Percentiles rank a stretch among this genome's conserved stretches.
These are phyloP conservation scores for Dalbergia cultrata DNA, from an alignment of 306 rosid genomes.

Conservation along the genomic window DNA sequence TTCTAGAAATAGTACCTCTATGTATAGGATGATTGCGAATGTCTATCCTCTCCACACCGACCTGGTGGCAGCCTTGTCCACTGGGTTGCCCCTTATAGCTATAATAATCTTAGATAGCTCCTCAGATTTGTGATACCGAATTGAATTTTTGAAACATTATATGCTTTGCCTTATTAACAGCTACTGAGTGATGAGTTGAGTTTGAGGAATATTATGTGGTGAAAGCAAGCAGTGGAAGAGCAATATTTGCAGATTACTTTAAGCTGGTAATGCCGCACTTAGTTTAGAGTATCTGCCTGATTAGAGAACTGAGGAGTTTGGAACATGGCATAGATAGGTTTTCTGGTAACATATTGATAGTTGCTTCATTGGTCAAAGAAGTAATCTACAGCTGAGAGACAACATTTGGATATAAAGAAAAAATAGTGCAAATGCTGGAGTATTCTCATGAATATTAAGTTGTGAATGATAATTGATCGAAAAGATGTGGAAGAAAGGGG, in stretches of 20 bases:
- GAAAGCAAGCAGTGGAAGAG: conserved; percentile 21
- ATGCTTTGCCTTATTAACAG: conserved; percentile 16
- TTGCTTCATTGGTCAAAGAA: conserved; percentile 27
- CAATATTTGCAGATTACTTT: conserved; percentile 17
- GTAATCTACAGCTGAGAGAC: conserved; percentile 19
- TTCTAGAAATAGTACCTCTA: too few species aligned
- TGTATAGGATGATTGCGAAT: too few species aligned
- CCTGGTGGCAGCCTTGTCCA: too few species aligned
- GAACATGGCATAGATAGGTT: conserved; percentile 15
- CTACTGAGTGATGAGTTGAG: conserved; percentile 11
- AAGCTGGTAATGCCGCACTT: conserved; percentile 37
- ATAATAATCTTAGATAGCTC: background rate
- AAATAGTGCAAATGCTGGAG: conserved; percentile 6
- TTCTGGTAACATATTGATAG: conserved; percentile 10
- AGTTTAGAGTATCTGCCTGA: conserved; percentile 29
- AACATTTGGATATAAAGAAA: conserved; percentile 2
- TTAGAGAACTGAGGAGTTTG: conserved; percentile 26
- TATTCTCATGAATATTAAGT: conserved; percentile 8
- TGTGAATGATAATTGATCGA: conserved; percentile 6
- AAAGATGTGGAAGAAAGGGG: conserved; percentile 1
- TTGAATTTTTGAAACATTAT: conserved; percentile 26
- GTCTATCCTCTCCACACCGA: too few species aligned
- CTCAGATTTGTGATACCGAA: conserved; percentile 17
- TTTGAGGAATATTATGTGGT: conserved; percentile 30
- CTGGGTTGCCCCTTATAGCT: too few species aligned